Evolutionary conservation across 2,329 filamentous ascomycete genomes (phyloP).

Genomic region (Allantophomopsis lycopodina): DNA sequence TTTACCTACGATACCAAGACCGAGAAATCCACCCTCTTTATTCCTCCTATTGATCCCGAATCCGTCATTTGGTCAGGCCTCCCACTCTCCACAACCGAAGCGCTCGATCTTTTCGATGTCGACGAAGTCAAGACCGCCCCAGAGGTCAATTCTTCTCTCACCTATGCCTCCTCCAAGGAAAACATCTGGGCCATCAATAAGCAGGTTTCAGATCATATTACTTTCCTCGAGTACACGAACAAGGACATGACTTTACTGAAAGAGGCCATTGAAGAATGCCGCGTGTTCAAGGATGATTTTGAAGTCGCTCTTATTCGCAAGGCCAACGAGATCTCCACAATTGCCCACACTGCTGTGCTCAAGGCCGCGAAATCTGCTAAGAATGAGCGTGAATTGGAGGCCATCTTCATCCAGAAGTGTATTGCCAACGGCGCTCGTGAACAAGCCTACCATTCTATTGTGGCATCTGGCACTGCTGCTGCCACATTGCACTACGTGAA

Average conservation of each 20-base stretch:
- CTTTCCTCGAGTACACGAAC: constrained; percentile 55
- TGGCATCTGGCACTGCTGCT: constrained; percentile 66
- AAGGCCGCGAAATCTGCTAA: constrained; percentile 45
- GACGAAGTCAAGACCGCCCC: constrained; percentile 62
- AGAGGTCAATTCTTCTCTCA: constrained; percentile 57
- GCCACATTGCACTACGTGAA: constrained; percentile 81
- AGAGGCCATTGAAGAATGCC: constrained; percentile 51
- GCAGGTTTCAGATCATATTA: constrained; percentile 60
- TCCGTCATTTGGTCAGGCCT: constrained; percentile 89
- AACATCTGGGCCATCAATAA: constrained; percentile 65
- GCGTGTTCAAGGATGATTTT: constrained; percentile 61
- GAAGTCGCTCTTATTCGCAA: constrained; percentile 61
- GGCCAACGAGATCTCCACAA: constrained; percentile 57
- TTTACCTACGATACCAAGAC: constrained; percentile 68
- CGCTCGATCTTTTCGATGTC: constrained; percentile 64
- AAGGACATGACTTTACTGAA: constrained; percentile 44
- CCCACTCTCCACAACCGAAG: constrained; percentile 64
- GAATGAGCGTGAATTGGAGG: constrained; percentile 77
- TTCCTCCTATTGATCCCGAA: constrained; percentile 78
- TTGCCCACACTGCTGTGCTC: constrained; percentile 51
- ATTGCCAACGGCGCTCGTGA: constrained; percentile 63
- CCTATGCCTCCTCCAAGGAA: constrained; percentile 24
- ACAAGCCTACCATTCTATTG: constrained; percentile 80
- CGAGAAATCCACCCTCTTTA: constrained; percentile 70
- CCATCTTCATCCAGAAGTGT: constrained; percentile 63